Base-by-base conservation (phyloP, 148 eudicot genomes). In the Fallopia convolvulus region DNA sequence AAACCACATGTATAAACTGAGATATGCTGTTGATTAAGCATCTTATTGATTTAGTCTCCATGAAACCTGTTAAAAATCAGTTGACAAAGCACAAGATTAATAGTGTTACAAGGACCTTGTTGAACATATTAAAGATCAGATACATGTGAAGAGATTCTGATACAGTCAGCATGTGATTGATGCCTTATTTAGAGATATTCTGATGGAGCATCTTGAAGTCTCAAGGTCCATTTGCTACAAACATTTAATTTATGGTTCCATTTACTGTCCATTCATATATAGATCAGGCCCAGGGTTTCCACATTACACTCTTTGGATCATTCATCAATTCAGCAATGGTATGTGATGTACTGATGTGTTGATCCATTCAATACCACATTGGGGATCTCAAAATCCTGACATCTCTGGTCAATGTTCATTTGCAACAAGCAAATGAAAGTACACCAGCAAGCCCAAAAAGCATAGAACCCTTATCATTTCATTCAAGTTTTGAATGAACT, bases 1-100 rank as follows among this genome's bases (percentile, higher is more conserved):
- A 88, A 72, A 88, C 87, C 32, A 93, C 86, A 87, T 85, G 98
- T 82, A 93, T 83, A 82, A 89, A 93, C 80, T 97, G 91, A 79
- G 97, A 87, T 33, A 91, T 86, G 81, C 94, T 90, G 86, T 88
- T 93, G 74, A 84, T 79, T 72, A 89, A 85, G 79, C 93, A 89
- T 77, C 92, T 88, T 76, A 92, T 77, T 63, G 90, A 84, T 72
- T 80, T 85, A 15, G 78, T 83, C 87, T 94, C 97, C 98, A 94
- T 94, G 76, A 78, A 85, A 76, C 83, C 97, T 89, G 91, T 26
- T 74, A 63, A 13, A 63, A 63, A 63, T 26, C 36, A 63, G 39
- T 26, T 63, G 11, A 49, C 20, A 26, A 63, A 63, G 40, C 40
- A 63, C 70, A 63, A 12, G 15, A 30, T 63, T 63, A 63, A 11